A percentile compares a stretch with the other conserved stretches of the same genome.
Evolutionary conservation across 2,329 filamentous ascomycete species (phyloP).

Genomic region (Venturia nashicola): DNA sequence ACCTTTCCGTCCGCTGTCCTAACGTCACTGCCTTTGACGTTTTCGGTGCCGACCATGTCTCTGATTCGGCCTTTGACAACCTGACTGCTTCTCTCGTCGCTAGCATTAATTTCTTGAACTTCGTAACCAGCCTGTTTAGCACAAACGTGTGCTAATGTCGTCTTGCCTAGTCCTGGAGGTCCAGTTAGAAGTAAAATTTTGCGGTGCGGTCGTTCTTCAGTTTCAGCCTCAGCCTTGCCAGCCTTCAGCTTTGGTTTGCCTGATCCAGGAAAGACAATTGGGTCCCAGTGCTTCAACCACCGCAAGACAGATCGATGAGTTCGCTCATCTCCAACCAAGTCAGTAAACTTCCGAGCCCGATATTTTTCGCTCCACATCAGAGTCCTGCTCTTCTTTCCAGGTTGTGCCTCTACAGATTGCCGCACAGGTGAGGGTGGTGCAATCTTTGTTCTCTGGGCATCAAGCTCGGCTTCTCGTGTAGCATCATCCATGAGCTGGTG

Average conservation of each 20-base stretch:
- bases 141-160: conserved; percentile 90
- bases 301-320: conserved; percentile 82
- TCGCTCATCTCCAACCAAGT: conserved; percentile 86
- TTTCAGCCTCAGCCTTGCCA: conserved; percentile 26
- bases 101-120: conserved; percentile 93
- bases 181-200: conserved; percentile 88
- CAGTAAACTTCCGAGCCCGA: conserved; percentile 78
- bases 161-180: conserved; percentile 88
- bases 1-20: conserved; percentile 42
- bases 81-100: conserved; percentile 79
- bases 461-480: conserved; percentile 38
- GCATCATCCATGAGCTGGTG: conserved; percentile 68
- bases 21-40: conserved; percentile 60
- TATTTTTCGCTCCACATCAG: conserved; percentile 97
- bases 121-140: conserved; percentile 93
- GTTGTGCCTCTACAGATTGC: conserved; percentile 10
- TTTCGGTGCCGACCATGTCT: conserved; percentile 88
- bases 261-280: conserved; percentile 75
- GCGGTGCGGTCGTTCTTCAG: conserved; percentile 64
- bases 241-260: conserved; percentile 42
- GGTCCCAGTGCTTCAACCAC: conserved; percentile 93
- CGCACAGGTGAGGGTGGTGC: conserved; percentile 13
- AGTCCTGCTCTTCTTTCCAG: conserved; percentile 27
- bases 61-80: conserved; percentile 86
- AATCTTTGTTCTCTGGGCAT: conserved; percentile 24